Evolutionary conservation across 1,284 basidiomycete species (phyloP), one percentile per base, ranked within the genome.

Genomic region (Schizophyllum commune): DNA sequence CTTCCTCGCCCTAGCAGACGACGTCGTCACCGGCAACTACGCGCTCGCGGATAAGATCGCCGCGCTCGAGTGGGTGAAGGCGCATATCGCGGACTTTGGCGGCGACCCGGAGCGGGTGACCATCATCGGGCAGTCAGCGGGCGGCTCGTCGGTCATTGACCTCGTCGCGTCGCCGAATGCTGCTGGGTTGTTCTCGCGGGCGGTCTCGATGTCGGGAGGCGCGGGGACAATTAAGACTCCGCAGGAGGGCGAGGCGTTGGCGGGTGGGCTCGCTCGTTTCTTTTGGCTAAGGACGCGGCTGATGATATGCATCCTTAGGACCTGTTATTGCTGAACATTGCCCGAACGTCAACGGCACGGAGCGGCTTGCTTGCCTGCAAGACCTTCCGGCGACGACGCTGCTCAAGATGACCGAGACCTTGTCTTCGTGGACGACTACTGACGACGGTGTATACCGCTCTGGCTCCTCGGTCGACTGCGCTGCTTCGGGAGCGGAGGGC

Each of bases 91-190:
- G 3, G 68, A 69, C 15, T 77, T 78, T 68, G 73, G 63, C 1
- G 61, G 63, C 6, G 61, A 64, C n/a, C 61, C 61, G 19, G 32
- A 57, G 6, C 61, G 59, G 15, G 73, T 79, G 60, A 77, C 74
- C 6, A 71, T 78, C 33, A 71, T 73, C 56, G 77, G 77, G 1
- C 75, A 77, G 66, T 74, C 73, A 52, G 74, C 77, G 15, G 76
- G 76, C 34, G 76, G 73, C 9, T 71, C 68, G 15, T 69, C 73
- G 1, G 74, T 77, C 17, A 54, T 61, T 15, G 64, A 61, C 20
- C 60, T 65, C 6, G 22, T 64, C 0, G 60, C 21, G 9, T 63
- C 65, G 2, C 63, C 62, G 7, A 62, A 60, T 51, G 65, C 65
- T 13, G 54, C 32, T 3, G 63, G 65, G 0, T 57, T 66, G 13